Evolutionary conservation across 768 basidiomycete species (phyloP), one percentile per base, ranked within the genome.

Genomic region (Cantharellus cinnabarinus): DNA sequence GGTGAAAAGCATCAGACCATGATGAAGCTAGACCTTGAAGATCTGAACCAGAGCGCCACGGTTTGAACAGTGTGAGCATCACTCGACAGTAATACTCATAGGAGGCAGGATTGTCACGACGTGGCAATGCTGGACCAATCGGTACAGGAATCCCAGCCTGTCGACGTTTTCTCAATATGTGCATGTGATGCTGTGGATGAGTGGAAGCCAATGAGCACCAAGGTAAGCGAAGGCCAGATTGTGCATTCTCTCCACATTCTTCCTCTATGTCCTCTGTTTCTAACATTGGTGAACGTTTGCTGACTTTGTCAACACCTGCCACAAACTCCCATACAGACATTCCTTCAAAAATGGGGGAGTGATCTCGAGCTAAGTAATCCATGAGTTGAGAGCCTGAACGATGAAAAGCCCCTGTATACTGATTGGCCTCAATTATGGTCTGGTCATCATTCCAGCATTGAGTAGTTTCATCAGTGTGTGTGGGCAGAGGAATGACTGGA

Each of bases 41-140:
- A 50, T 75, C 69, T 3, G 3, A 20, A 0, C 62, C 42, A 50
- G 55, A 38, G 0, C 66, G 41, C 75, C 74, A 75, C 0, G 74
- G 75, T 61, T 74, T 73, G 62, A 75, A 75, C 0, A 75, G 65
- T 14, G 73, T 67, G 2, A 76, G 59, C 73, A 75, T 75, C 2
- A 71, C 58, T 2, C 69, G 61, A 57, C 66, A 69, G 58, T 72
- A 73, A 3, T 58, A 58, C 0, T 60, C 62, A 7, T 62, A 48
- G 10, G 10, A 2, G 4, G 65, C 58, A 4, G 58, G 29, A 4
- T 39, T 10, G 59, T 74, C 70, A 3, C 67, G 56, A 0, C 70
- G 61, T 3, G 73, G 73, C 0, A 76, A 56, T 0, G 41, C 41
- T 0, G 71, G 59, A 1, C 75, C 75, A 15, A 74, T 65, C 0